Percentiles rank a stretch among this genome's conserved stretches.
Conservation (phyloP, 192 early-diverging fungal genomes). For the Bifiguratus adelaidae region DNA sequence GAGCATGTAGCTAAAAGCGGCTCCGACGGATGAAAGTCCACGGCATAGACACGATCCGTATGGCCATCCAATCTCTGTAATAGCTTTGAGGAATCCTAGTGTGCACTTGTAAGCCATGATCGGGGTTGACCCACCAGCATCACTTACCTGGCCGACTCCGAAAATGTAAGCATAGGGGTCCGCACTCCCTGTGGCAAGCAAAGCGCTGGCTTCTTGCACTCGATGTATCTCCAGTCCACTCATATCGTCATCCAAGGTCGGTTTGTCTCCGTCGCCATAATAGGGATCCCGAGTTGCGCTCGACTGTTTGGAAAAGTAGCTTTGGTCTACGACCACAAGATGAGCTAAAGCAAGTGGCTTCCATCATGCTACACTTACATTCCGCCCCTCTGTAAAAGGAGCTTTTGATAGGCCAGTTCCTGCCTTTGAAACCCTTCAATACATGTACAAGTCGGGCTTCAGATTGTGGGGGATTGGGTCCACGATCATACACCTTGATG, state of each 20-base stretch:
- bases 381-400: slow-evolving; percentile 67
- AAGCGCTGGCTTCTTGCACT: slow-evolving; percentile 38
- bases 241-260: slow-evolving; percentile 7
- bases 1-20: slow-evolving; percentile 73
- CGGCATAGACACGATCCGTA: slow-evolving; percentile 87
- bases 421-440: slow-evolving; percentile 86
- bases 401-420: slow-evolving; percentile 92
- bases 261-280: slow-evolving; percentile 21
- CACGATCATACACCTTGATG: slow-evolving; percentile 85
- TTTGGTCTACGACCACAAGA: not conserved
- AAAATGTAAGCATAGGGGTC: slow-evolving; percentile 79
- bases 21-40: slow-evolving; percentile 82
- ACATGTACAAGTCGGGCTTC: slow-evolving; percentile 61
- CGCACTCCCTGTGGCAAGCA: slow-evolving; percentile 73
- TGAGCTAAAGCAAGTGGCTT: not conserved
- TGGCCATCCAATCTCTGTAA: slow-evolving; percentile 85
- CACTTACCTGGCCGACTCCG: slow-evolving; percentile 39
- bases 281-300: slow-evolving; percentile 20
- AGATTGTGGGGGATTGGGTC: slow-evolving; percentile 64
- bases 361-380: slow-evolving; percentile 30
- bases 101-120: too few species aligned
- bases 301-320: not conserved
- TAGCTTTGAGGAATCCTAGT: slow-evolving; percentile 37
- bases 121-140: too few species aligned
- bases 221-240: slow-evolving; percentile 11